phyloP scores from a whole-genome alignment of 208 protist species.

The Acanthamoeba divionensis region DNA sequence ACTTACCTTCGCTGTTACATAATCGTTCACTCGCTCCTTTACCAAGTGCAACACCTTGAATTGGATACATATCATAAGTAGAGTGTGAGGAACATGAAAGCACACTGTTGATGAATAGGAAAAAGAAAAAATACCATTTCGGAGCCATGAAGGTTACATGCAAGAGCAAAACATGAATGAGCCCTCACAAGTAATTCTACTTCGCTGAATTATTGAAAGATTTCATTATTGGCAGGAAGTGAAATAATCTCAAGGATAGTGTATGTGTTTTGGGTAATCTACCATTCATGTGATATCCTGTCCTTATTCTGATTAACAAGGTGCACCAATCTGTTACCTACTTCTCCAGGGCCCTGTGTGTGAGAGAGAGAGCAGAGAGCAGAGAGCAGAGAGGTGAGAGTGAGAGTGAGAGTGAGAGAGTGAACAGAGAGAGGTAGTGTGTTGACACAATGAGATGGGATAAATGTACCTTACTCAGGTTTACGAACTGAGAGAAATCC shows the following conservation, averaged over 20 bases:
- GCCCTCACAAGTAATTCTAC: slow-evolving; percentile 40
- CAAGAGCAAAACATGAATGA: slow-evolving; percentile 3
- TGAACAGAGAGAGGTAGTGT: not conserved
- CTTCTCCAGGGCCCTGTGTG: not conserved
- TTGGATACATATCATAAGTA: too few relatives aligned
- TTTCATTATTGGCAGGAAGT: not conserved
- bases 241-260: not conserved
- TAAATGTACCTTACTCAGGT: slow-evolving; percentile 7
- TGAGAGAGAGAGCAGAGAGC: too few relatives aligned
- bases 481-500: slow-evolving; percentile 17
- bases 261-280: not conserved
- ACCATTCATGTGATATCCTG: slow-evolving; percentile 19
- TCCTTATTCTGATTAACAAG: slow-evolving; percentile 15
- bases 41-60: slow-evolving; percentile 1
- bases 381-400: too few relatives aligned
- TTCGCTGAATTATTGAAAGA: not conserved
- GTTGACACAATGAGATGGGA: too few relatives aligned
- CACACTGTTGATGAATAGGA: too few relatives aligned
- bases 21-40: not conserved
- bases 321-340: not conserved
- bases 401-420: not conserved
- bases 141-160: slow-evolving; percentile 15
- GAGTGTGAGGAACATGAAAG: too few relatives aligned
- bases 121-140: too few relatives aligned
- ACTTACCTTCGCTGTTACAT: not conserved